These are phyloP conservation scores for Chaetomiaceae sp. DNA, from an alignment of 2,329 filamentous ascomycete species.

Conservation along the genomic window DNA sequence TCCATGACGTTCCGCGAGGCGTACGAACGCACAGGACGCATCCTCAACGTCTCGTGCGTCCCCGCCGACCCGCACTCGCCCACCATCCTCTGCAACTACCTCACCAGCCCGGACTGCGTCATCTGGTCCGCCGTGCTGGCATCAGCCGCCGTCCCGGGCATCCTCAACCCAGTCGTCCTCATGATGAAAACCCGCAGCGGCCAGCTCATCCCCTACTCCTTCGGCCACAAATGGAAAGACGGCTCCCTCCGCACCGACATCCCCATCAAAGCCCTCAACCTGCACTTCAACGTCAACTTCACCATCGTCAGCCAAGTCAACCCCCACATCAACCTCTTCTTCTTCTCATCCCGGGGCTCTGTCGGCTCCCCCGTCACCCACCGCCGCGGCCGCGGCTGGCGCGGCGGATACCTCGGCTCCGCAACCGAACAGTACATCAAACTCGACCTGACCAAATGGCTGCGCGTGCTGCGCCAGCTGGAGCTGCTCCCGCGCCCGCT, in stretches of 20 bases:
- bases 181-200: slow-evolving; percentile 82
- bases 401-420: slow-evolving; percentile 88
- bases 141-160: slow-evolving; percentile 91
- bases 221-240: slow-evolving; percentile 99
- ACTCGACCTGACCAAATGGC: slow-evolving; percentile 94
- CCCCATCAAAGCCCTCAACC: slow-evolving; percentile 85
- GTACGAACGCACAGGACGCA: slow-evolving; percentile 86
- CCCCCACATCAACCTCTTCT: slow-evolving; percentile 97
- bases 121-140: slow-evolving; percentile 97
- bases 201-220: slow-evolving; percentile 80
- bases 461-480: slow-evolving; percentile 87
- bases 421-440: slow-evolving; percentile 94
- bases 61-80: slow-evolving; percentile 92
- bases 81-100: slow-evolving; percentile 88
- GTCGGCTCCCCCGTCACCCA: slow-evolving; percentile 94
- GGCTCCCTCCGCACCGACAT: slow-evolving; percentile 92
- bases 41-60: slow-evolving; percentile 93
- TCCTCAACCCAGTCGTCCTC: slow-evolving; percentile 89
- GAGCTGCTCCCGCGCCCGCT: slow-evolving; percentile 86
- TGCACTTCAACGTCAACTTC: slow-evolving; percentile 98
- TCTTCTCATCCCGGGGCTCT: slow-evolving; percentile 89
- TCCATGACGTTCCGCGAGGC: slow-evolving; percentile 94
- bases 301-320: slow-evolving; percentile 87
- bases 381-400: slow-evolving; percentile 87
- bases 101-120: slow-evolving; percentile 92